These are phyloP conservation scores for Boletus tomentosulus DNA, from an alignment of 768 basidiomycete species.

Conservation along the genomic window DNA sequence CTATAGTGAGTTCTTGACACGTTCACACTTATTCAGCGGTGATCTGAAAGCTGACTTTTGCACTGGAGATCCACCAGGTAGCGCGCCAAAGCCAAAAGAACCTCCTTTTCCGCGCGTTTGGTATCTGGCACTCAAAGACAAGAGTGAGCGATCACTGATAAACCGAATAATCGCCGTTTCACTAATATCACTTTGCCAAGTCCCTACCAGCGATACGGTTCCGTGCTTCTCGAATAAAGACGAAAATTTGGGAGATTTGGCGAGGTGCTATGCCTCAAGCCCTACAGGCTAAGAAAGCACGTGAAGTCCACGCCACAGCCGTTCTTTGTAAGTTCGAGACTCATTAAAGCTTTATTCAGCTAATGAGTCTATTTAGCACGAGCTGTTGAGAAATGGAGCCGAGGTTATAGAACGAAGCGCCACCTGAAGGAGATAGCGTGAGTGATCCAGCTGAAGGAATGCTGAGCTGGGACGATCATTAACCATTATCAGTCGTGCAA, in stretches of 20 bases:
- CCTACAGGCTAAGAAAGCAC: constrained; percentile 59
- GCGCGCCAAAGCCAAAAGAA: constrained; percentile 55
- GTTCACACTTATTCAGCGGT: not conserved
- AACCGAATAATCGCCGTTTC: not conserved
- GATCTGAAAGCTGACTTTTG: constrained; percentile 5
- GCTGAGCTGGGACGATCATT: constrained; percentile 22
- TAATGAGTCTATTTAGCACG: constrained; percentile 34
- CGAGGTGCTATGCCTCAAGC: constrained; percentile 66
- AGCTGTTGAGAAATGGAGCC: constrained; percentile 64
- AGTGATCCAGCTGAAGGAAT: constrained; percentile 33
- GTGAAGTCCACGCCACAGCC: constrained; percentile 50
- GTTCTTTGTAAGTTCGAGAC: constrained; percentile 51
- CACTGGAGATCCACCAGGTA: constrained; percentile 41
- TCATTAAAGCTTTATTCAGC: constrained; percentile 1
- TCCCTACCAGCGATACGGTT: constrained; percentile 78
- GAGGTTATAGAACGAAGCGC: constrained; percentile 62
- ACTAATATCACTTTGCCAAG: constrained; percentile 35
- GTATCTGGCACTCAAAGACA: constrained; percentile 72
- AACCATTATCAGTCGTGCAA: constrained; percentile 57
- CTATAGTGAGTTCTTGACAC: constrained; percentile 45
- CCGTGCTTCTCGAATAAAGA: constrained; percentile 56
- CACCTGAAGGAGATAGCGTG: constrained; percentile 82
- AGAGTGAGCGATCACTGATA: constrained; percentile 41
- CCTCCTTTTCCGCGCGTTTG: constrained; percentile 62
- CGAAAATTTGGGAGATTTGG: constrained; percentile 64